Base-by-base conservation (phyloP, 768 basidiomycete species). In the Suillus alpinus region DNA sequence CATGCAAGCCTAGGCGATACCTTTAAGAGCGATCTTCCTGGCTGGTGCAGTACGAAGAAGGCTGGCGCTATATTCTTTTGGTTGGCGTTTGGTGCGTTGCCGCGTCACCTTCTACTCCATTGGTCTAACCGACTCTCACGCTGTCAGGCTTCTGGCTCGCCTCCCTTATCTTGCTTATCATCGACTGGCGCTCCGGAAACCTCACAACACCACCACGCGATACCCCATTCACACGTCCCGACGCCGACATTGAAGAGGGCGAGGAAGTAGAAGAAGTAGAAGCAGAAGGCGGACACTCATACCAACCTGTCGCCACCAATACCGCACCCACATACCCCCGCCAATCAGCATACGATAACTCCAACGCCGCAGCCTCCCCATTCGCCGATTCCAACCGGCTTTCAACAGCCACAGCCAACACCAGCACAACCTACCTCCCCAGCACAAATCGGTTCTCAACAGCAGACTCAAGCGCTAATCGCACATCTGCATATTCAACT, bases 41-140 rank as follows among this genome's bases (percentile, higher is more conserved):
- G 90, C 0, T 97, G 92, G 91, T 98, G 95, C 74, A 86, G 80
- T 64, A 95, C 95, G 7, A 98, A 97, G 77, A 94, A 93, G 67
- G 95, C 95, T 2, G 92, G 84, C 0, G 86, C 86, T 5, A 84
- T 95, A 50, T 97, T 98, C 75, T 89, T 95, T 71, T 96, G 94
- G 95, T 72, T 94, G 9, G 79, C 85, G 1, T 91, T 92, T 58
- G 80, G 92, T 92, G 65, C 51, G 86, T 78, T 8, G 18, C 36
- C n/a, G 46, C 1, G 26, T 23, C 51, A n/a, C 8, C 20, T 26
- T 12, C 32, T 26, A 23, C 6, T 55, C 39, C 16, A 9, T 16
- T 43, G 6, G 13, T 20, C 59, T 64, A 34, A 69, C 56, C 50
- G 39, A 31, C 32, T 64, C 23, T 46, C 0, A 16, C 20, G 6